Evolutionary conservation across 495 filamentous ascomycete species (phyloP), one percentile per base, ranked within the genome.

Genomic region (Astrocystis sublimbata): DNA sequence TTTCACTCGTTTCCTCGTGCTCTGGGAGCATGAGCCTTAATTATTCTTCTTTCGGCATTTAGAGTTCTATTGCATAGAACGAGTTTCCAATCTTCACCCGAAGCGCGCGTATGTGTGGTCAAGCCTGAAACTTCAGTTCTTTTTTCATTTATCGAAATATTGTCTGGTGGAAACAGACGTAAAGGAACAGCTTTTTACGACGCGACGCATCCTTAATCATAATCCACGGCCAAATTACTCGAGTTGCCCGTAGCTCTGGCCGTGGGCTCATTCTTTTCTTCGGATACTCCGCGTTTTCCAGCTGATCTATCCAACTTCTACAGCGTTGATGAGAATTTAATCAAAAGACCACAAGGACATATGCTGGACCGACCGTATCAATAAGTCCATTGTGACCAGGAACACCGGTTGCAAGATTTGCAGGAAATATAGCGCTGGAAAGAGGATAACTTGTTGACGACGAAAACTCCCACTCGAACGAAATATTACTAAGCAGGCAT

Each of bases 241-340:
- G 19, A 12, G 24, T 63, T 43, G 28, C 17, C 45, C 45, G 13
- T 17, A 12, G 28, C 26, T 26, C 33, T 4, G 23, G 36, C 50
- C 61, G 59, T 56, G 65, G 55, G 62, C 64, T 41, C 19, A 23
- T 58, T 62, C 51, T 19, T 64, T 66, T 46, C 36, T 65, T 66
- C n/a, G n/a, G n/a, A n/a, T n/a, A n/a, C n/a, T n/a, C 17, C 10
- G 35, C 2, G 28, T 17, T 23, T 8, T 36, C 7, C 9, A 28
- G 26, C 47, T 52, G 30, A 13, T 13, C 33, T 17, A 7, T n/a
- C n/a, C n/a, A n/a, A n/a, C n/a, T n/a, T n/a, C n/a, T n/a, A n/a
- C n/a, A n/a, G n/a, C n/a, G n/a, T n/a, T n/a, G n/a, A n/a, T n/a
- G n/a, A n/a, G n/a, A n/a, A n/a, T n/a, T n/a, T n/a, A n/a, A n/a